A percentile compares a stretch with the other conserved stretches of the same genome.
These are phyloP conservation scores for Lagenidium sp. DNA, from an alignment of 352 stramenopile genomes.

Conservation along the genomic window DNA sequence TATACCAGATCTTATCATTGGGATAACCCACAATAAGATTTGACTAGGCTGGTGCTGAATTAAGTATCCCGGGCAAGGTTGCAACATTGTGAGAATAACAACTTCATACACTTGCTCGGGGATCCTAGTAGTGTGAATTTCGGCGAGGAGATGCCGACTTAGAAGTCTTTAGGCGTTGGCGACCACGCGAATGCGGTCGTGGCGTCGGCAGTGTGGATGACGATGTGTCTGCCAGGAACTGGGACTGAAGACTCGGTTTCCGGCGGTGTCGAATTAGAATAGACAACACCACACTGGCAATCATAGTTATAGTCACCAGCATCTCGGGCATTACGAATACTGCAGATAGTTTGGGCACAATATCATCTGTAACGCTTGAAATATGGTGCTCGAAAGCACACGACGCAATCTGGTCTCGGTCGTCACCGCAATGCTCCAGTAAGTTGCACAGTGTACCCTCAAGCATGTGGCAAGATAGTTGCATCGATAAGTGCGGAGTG, in stretches of 20 bases:
- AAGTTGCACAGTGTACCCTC: conserved; percentile 83
- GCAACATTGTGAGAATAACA: no score
- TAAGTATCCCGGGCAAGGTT: no score
- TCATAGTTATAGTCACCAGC: conserved; percentile 38
- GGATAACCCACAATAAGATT: no score
- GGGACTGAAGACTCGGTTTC: conserved; percentile 7
- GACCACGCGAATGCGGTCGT: conserved; percentile 13
- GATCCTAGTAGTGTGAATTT: no score
- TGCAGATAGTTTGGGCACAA: conserved; percentile 34
- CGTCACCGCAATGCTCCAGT: conserved; percentile 67
- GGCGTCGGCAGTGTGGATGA: neutral
- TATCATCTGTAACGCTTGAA: conserved; percentile 53
- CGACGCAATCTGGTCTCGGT: conserved; percentile 40
- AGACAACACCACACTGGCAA: conserved; percentile 48
- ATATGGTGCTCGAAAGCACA: conserved; percentile 78
- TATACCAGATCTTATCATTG: no score
- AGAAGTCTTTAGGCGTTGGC: no score
- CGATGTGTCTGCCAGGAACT: conserved; percentile 11
- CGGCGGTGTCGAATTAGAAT: conserved; percentile 41
- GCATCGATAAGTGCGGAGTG: conserved; percentile 81
- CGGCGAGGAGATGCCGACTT: no score
- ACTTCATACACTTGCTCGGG: no score
- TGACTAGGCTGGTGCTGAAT: no score
- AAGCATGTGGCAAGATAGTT: conserved; percentile 89
- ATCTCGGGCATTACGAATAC: conserved; percentile 49